Evolutionary conservation across 495 filamentous ascomycete genomes (phyloP).

Genomic region (Penicillium steckii): DNA sequence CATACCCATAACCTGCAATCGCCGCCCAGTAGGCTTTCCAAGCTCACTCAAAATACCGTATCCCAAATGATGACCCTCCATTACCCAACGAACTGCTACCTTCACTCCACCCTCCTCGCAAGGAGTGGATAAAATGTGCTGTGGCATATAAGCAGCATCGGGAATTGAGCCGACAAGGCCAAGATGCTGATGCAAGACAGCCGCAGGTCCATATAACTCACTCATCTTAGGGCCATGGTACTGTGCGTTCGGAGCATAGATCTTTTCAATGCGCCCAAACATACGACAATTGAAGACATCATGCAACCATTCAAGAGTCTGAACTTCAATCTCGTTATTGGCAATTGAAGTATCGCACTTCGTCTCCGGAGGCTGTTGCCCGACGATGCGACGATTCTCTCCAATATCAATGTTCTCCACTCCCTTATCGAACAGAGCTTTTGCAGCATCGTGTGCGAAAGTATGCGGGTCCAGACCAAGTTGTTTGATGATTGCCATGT

Average conservation of each 20-base stretch:
- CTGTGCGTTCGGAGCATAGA: conserved; percentile 1
- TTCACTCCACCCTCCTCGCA: conserved; percentile 4
- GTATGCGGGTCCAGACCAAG: conserved; percentile 1
- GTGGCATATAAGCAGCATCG: conserved; percentile 4
- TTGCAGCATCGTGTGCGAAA: neutral
- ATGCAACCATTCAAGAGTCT: conserved; percentile 3
- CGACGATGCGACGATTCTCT: conserved; percentile 5
- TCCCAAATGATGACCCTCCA: conserved; percentile 5
- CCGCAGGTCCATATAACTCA: conserved; percentile 3
- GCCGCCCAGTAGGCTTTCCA: conserved; percentile 2
- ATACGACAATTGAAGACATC: conserved; percentile 3
- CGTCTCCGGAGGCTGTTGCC: neutral
- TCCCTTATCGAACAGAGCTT: conserved; percentile 2
- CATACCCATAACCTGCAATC: conserved; percentile 3
- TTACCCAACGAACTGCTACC: conserved; percentile 1
- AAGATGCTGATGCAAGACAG: conserved; percentile 4
- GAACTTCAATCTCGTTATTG: conserved; percentile 1
- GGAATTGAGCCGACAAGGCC: conserved; percentile 4
- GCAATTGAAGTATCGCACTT: neutral
- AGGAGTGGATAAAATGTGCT: conserved; percentile 1
- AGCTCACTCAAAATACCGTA: neutral
- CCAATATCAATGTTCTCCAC: conserved; percentile 4
- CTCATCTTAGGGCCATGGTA: conserved; percentile 5
- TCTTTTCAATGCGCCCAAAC: conserved; percentile 1
- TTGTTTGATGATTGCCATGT: conserved; percentile 6